These are phyloP conservation scores for Vaccinium myrtillus DNA, from an alignment of 148 eudicot species.

Conservation along the genomic window DNA sequence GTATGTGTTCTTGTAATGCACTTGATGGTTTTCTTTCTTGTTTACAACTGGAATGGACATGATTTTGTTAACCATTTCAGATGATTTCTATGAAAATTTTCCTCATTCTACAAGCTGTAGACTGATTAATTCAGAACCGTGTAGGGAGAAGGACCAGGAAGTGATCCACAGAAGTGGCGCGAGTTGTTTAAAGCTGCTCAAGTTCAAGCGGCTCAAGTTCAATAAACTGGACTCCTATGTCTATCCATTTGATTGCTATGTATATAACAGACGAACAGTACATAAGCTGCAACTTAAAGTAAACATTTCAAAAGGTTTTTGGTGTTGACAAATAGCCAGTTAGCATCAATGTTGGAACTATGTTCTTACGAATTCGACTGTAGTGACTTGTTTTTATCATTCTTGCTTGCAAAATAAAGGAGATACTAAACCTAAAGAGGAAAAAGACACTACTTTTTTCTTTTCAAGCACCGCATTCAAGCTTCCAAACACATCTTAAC, in stretches of 20 bases:
- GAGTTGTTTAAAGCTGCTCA: constrained; percentile 71
- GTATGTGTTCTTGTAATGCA: neutral
- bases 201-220: too few relatives aligned
- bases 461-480: too few relatives aligned
- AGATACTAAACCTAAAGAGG: neutral
- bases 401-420: neutral
- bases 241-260: constrained; percentile 7
- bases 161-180: constrained; percentile 69
- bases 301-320: neutral
- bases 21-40: neutral
- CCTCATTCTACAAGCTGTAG: neutral
- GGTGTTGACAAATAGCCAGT: neutral
- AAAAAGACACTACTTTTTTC: too few relatives aligned
- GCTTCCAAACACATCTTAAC: too few relatives aligned
- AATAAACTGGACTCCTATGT: neutral
- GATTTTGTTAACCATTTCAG: neutral
- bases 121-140: constrained; percentile 10
- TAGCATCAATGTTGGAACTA: too few relatives aligned
- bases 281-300: neutral
- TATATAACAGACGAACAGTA: neutral
- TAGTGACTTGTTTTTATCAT: too few relatives aligned
- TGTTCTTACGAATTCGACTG: too few relatives aligned
- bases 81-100: neutral
- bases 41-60: neutral
- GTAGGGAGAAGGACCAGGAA: constrained; percentile 98